These are phyloP conservation scores for Dittrichia graveolens DNA, from an alignment of 129 eudicot genomes.

Conservation along the genomic window DNA sequence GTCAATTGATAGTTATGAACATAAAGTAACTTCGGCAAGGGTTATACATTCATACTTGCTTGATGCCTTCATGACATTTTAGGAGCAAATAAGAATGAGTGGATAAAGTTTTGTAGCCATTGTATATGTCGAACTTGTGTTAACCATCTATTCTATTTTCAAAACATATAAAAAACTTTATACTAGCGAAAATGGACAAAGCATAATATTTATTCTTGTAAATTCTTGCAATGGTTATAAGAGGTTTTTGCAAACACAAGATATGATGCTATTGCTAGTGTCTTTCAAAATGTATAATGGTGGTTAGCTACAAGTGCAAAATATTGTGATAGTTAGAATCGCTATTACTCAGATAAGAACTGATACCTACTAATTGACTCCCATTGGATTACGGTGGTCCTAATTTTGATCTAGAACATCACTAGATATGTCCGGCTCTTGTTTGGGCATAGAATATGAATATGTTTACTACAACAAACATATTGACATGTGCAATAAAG, in stretches of 20 bases:
- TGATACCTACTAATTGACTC: too few relatives aligned
- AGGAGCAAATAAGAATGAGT: not conserved
- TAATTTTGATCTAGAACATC: not conserved
- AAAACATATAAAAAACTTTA: not conserved
- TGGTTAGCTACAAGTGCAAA: too few relatives aligned
- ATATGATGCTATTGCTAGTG: not conserved
- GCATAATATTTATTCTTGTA: not conserved
- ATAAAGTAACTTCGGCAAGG: too few relatives aligned
- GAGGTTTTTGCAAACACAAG: not conserved
- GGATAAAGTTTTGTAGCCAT: not conserved
- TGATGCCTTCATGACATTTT: not conserved
- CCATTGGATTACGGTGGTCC: too few relatives aligned
- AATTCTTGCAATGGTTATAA: not conserved
- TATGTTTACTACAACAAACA: not conserved
- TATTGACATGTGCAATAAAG: slow-evolving; percentile 19
- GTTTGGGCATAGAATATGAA: slow-evolving; percentile 14
- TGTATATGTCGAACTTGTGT: not conserved
- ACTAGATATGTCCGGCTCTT: not conserved
- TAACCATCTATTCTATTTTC: not conserved
- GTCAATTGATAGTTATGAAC: too few relatives aligned
- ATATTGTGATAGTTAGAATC: too few relatives aligned
- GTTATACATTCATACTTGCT: not conserved
- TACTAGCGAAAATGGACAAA: slow-evolving; percentile 10
- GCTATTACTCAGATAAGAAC: too few relatives aligned
- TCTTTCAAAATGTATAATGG: too few relatives aligned